Evolutionary conservation across 1,139 yeast species (phyloP).

Genomic region (Diutina sp.): DNA sequence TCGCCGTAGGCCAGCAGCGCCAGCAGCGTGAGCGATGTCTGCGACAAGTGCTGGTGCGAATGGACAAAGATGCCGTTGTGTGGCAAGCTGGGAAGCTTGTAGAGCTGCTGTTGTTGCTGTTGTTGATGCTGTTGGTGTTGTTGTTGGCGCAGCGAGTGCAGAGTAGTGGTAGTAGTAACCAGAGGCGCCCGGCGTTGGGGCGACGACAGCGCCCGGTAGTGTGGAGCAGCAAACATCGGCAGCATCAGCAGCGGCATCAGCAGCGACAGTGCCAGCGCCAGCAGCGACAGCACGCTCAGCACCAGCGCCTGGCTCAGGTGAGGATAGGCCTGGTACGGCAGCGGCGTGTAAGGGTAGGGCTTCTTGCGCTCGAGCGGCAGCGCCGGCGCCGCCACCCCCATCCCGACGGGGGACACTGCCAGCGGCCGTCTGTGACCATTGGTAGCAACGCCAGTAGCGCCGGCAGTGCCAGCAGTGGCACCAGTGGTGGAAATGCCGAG

Average conservation of each 20-base stretch:
- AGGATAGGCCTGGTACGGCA: not conserved
- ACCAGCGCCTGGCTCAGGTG: not conserved
- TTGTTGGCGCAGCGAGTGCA: no score
- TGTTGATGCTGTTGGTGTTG: no score
- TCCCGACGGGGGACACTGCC: not conserved
- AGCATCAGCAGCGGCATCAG: conserved; percentile 1
- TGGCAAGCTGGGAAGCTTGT: not conserved
- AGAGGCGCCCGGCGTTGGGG: not conserved
- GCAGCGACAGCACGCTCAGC: not conserved
- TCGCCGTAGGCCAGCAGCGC: conserved; percentile 1
- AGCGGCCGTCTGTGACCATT: not conserved
- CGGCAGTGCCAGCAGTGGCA: not conserved
- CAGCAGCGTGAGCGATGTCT: not conserved
- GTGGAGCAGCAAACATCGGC: conserved; percentile 1
- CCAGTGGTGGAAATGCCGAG: not conserved
- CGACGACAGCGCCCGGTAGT: not conserved
- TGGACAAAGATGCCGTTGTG: conserved; percentile 1
- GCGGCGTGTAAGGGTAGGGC: not conserved
- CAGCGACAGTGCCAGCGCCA: not conserved
- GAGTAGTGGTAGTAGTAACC: not conserved
- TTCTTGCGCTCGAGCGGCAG: not conserved
- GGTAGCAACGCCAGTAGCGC: not conserved
- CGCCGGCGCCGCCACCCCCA: not conserved
- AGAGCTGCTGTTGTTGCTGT: not conserved
- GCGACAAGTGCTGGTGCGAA: not conserved